Evolutionary conservation across 129 eudicot species (phyloP), one percentile per base, ranked within the genome.

Genomic region (Tagetes erecta): DNA sequence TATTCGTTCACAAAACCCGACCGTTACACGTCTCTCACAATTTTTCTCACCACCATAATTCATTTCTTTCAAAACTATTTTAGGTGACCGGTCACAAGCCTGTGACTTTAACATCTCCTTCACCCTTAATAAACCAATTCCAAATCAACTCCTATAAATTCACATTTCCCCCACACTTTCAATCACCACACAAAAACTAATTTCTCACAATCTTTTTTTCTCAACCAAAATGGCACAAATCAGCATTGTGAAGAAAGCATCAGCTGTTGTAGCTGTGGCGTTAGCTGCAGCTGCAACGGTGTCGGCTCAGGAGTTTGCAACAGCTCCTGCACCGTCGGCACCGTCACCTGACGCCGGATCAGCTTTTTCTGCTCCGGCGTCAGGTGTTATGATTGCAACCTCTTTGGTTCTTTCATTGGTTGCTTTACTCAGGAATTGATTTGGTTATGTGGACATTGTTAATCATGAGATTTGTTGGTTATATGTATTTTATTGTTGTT

Each of bases 261-360:
- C 82, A 8, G 20, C 82, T 8, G 42, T 59, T 3, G 56, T 35
- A 20, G 37, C 80, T 10, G 57, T 85, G 44, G 68, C 81, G 35
- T 30, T 83, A 3, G 67, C 81, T 1, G 82, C 50, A 13, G 67
- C 73, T 6, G 75, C 85, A 20, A 69, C 80, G 33, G 84, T 75
- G 14, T 80, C 71, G 1, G 79, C 79, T 5, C 84, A 86, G 70
- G 27, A 20, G 27, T 20, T 20, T 20, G 27, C 27, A 20, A 20
- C 27, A 20, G 27, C 27, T 20, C 27, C 27, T 20, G 13, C 52
- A 63, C 86, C 95, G 1, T 85, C 95, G 39, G 86, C 89, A 11
- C 95, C 95, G 2, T 69, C 87, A 0, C 83, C 83, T 1, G 70
- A 52, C 3, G 80, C 72, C 33, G 92, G 96, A 62, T 81, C 79